Percentiles rank a stretch among this genome's conserved stretches.
phyloP scores from a whole-genome alignment of 1,284 basidiomycete genomes.

The Cystobasidium slooffiae region DNA sequence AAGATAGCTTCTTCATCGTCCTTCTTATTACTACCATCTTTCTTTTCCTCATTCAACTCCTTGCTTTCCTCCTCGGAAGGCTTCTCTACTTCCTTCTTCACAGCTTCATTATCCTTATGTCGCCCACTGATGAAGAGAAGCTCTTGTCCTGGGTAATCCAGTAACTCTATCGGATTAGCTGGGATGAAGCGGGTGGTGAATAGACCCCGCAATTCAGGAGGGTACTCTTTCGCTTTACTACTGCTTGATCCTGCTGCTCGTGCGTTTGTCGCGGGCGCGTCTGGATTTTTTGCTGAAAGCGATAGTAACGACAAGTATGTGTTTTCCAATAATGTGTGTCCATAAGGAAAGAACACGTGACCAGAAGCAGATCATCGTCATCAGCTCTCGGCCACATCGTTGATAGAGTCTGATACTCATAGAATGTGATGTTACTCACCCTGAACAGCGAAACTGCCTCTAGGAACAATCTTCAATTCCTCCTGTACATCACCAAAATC shows the following conservation, averaged over 20 bases:
- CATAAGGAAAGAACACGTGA: not conserved
- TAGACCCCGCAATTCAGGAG: slow-evolving; percentile 45
- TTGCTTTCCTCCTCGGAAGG: slow-evolving; percentile 63
- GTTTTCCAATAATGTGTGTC: slow-evolving; percentile 43
- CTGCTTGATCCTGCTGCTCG: slow-evolving; percentile 28
- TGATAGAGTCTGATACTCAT: not conserved
- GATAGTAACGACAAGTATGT: no score
- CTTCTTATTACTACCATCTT: slow-evolving; percentile 59
- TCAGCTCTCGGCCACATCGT: not conserved
- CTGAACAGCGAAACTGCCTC: not conserved
- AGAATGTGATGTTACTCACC: not conserved
- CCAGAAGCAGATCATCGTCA: not conserved
- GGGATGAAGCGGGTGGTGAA: slow-evolving; percentile 61
- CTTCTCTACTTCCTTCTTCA: slow-evolving; percentile 62
- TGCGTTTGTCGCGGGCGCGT: slow-evolving; percentile 58
- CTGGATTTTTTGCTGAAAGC: slow-evolving; percentile 55
- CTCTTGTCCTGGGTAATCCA: slow-evolving; percentile 66
- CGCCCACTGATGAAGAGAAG: slow-evolving; percentile 64
- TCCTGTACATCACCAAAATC: slow-evolving; percentile 62
- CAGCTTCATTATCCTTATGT: slow-evolving; percentile 47
- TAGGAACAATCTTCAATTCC: slow-evolving; percentile 62
- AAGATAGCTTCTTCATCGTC: slow-evolving; percentile 61
- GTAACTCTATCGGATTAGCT: slow-evolving; percentile 63
- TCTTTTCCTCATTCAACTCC: slow-evolving; percentile 58
- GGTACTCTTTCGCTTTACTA: slow-evolving; percentile 43